Conservation (phyloP, 2,329 filamentous ascomycete species). For the Aspergillus aculeatinus region DNA sequence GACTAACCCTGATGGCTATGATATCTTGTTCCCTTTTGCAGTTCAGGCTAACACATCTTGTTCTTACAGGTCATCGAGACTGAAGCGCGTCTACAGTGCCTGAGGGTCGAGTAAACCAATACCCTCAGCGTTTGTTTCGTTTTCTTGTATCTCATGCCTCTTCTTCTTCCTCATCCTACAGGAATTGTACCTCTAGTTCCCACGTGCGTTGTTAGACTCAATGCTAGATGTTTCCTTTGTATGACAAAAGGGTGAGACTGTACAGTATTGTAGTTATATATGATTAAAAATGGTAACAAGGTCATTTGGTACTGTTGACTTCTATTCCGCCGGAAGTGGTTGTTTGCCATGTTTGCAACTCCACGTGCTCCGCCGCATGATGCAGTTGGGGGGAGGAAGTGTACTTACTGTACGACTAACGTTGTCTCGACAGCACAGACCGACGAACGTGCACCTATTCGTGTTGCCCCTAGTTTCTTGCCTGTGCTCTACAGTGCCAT, state of each 20-base stretch:
- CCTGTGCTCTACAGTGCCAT: conserved; percentile 4
- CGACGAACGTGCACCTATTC: neutral
- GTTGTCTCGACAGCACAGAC: conserved; percentile 4
- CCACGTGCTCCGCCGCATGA: conserved; percentile 13
- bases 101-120: conserved; percentile 69
- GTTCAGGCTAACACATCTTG: conserved; percentile 17
- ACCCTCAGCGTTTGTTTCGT: conserved; percentile 27
- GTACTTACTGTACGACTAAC: neutral
- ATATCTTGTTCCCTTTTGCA: neutral
- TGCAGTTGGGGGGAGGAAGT: conserved; percentile 6
- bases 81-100: conserved; percentile 82
- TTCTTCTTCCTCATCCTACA: conserved; percentile 21
- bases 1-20: conserved; percentile 34
- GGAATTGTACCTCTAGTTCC: conserved; percentile 43
- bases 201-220: conserved; percentile 37
- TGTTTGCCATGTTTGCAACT: conserved; percentile 27
- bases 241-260: neutral
- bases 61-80: conserved; percentile 73
- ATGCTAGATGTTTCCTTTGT: conserved; percentile 35
- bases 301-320: neutral
- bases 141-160: conserved; percentile 33
- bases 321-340: neutral
- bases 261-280: no score
- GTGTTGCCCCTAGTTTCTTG: neutral
- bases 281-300: no score